Evolutionary conservation across 345 rosid genomes (phyloP).

Genomic region (Cochlearia excelsa): DNA sequence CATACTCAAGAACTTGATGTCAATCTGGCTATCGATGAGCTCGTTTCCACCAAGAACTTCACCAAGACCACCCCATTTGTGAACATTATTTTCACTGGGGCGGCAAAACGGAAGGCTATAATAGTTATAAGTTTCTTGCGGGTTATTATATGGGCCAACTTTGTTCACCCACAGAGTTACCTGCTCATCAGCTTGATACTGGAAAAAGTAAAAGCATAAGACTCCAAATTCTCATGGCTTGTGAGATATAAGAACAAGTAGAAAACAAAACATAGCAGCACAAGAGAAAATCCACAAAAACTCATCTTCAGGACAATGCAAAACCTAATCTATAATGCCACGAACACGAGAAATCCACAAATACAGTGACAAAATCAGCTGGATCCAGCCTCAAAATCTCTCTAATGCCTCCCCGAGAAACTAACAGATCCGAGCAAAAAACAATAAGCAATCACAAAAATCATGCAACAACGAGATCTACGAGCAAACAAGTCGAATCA

Average conservation of each 20-base stretch:
- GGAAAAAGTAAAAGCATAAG: slow-evolving; percentile 26
- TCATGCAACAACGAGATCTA: slow-evolving; percentile 43
- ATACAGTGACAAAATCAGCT: no score
- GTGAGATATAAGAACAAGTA: background rate
- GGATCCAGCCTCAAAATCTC: background rate
- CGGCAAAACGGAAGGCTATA: slow-evolving; percentile 91
- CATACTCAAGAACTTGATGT: slow-evolving; percentile 79
- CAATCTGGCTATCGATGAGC: slow-evolving; percentile 86
- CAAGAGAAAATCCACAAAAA: no score
- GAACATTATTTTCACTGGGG: slow-evolving; percentile 42
- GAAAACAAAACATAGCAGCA: background rate
- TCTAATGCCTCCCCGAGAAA: background rate
- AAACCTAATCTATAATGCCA: no score
- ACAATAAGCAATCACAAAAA: slow-evolving; percentile 4
- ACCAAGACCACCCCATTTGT: slow-evolving; percentile 98
- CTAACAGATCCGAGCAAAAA: slow-evolving; percentile 21
- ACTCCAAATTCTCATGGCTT: slow-evolving; percentile 5
- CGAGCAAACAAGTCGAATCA: slow-evolving; percentile 6
- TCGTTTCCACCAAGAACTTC: slow-evolving; percentile 98
- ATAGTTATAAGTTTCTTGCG: slow-evolving; percentile 98
- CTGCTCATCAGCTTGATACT: slow-evolving; percentile 71
- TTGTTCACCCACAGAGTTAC: slow-evolving; percentile 95
- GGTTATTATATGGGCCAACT: slow-evolving; percentile 96
- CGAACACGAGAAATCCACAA: no score
- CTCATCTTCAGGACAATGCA: no score